These are phyloP conservation scores for Phenoliferia sp. DNA, from an alignment of 1,284 basidiomycete species.

Conservation along the genomic window DNA sequence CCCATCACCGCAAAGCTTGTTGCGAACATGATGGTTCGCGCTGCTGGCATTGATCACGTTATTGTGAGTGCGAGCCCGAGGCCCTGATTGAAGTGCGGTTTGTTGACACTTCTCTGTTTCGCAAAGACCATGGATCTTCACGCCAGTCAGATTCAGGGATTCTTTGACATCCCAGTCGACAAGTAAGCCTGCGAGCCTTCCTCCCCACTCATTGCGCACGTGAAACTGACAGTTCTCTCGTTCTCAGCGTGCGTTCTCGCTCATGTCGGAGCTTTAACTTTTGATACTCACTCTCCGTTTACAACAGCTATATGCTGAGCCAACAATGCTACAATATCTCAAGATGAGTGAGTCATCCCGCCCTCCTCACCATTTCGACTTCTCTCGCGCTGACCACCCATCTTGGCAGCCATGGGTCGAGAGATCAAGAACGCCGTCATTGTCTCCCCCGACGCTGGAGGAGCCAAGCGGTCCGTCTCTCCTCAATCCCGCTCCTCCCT, in stretches of 20 bases:
- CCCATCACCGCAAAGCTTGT: slow-evolving; percentile 98
- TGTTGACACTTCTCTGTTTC: background rate
- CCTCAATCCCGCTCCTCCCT: background rate
- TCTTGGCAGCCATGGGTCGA: slow-evolving; percentile 77
- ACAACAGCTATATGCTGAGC: slow-evolving; percentile 87
- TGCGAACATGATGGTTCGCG: slow-evolving; percentile 92
- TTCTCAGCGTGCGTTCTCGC: slow-evolving; percentile 45
- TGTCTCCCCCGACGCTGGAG: slow-evolving; percentile 97
- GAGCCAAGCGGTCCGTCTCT: slow-evolving; percentile 78
- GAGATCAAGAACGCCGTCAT: slow-evolving; percentile 73
- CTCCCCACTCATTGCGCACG: background rate
- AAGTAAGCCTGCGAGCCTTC: slow-evolving; percentile 77
- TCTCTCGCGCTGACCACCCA: background rate
- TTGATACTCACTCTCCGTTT: background rate
- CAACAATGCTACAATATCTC: slow-evolving; percentile 92
- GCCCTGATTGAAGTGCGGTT: background rate
- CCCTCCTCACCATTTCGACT: background rate
- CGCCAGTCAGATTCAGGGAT: slow-evolving; percentile 98
- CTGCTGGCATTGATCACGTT: slow-evolving; percentile 96
- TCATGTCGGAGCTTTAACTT: background rate
- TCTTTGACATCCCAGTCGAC: slow-evolving; percentile 99
- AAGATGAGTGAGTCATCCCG: background rate
- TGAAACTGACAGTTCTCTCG: background rate
- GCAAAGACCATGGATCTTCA: slow-evolving; percentile 97
- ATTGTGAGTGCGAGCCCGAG: slow-evolving; percentile 61